Evolutionary conservation across 306 rosid genomes (phyloP), one percentile per base, ranked within the genome.

Genomic region (Prunus padus): DNA sequence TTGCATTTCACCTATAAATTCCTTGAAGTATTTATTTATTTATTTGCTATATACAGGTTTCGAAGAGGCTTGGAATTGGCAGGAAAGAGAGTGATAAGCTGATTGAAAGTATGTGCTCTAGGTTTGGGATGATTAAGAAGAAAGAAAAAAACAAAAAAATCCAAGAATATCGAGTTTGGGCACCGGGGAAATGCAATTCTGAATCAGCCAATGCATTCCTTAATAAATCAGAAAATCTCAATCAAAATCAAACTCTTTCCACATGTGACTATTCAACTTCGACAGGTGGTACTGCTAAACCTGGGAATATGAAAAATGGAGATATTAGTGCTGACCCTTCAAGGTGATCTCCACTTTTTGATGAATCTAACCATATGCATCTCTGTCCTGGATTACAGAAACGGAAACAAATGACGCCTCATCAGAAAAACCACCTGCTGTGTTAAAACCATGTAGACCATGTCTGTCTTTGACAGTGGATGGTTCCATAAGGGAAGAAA

Each of bases 41-140:
- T 37, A 37, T 50, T 50, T 50, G 55, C 55, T 50, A 50, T 50
- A 15, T 14, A 50, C 55, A 50, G 96, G 97, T 91, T 46, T 31
- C 72, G 10, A 54, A 67, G 81, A 81, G 85, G 86, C 90, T 93
- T 78, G 92, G 97, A 66, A 87, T 93, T 69, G 91, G 88, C 55
- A 88, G 83, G 52, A 93, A 91, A 80, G 85, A 71, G 87, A 84
- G 76, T 84, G 86, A 88, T 81, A 70, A 65, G 50, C 86, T 92
- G 37, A 84, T 93, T 19, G 42, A 86, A 56, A 75, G 77, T 80
- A 77, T 93, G 89, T 86, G 89, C 79, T 68, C 80, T 52, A 86
- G 89, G 82, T 89, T 85, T 88, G 96, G 96, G 79, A 86, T 93
- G 90, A 61, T 84, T 23, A 83, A 84, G 79, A 91, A 82, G 57